phyloP scores from a whole-genome alignment of 768 basidiomycete genomes.

The Tephrocybe sp. region DNA sequence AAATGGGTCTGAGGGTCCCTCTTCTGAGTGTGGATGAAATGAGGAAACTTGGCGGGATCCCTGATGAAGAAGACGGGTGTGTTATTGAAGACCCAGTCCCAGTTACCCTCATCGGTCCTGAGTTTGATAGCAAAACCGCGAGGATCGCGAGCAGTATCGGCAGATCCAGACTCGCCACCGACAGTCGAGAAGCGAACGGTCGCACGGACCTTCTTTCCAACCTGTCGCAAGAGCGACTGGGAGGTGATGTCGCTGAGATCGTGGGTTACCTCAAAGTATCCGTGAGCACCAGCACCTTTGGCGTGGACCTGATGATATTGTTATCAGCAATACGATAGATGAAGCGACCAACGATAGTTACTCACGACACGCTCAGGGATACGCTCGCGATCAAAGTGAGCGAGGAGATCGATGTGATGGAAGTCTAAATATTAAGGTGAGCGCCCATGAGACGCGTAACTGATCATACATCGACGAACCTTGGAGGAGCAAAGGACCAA shows the following conservation, averaged over 20 bases:
- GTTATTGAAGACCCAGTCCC: slow-evolving; percentile 93
- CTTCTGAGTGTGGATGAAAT: slow-evolving; percentile 95
- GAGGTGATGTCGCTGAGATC: slow-evolving; percentile 82
- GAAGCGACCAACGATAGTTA: slow-evolving; percentile 30
- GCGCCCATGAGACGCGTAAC: neutral
- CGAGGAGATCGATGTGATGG: slow-evolving; percentile 85
- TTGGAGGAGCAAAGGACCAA: slow-evolving; percentile 88
- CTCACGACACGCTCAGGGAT: slow-evolving; percentile 92
- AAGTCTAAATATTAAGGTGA: slow-evolving; percentile 52
- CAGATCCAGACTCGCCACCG: slow-evolving; percentile 82
- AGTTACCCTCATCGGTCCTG: slow-evolving; percentile 88
- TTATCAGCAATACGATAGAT: slow-evolving; percentile 15
- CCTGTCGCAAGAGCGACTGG: slow-evolving; percentile 61
- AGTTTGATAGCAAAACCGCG: slow-evolving; percentile 92
- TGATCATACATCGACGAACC: slow-evolving; percentile 47
- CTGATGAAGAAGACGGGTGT: slow-evolving; percentile 91
- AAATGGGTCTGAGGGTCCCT: slow-evolving; percentile 90
- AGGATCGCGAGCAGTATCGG: slow-evolving; percentile 92
- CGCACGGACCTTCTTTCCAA: slow-evolving; percentile 66
- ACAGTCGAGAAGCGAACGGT: slow-evolving; percentile 95
- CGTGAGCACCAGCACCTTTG: slow-evolving; percentile 92
- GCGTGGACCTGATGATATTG: slow-evolving; percentile 89
- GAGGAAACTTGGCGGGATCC: slow-evolving; percentile 86
- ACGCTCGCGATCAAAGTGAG: slow-evolving; percentile 93
- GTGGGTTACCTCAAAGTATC: slow-evolving; percentile 89